Conservation (phyloP, 805 yeast genomes). For the Myxozyma neotropica region DNA sequence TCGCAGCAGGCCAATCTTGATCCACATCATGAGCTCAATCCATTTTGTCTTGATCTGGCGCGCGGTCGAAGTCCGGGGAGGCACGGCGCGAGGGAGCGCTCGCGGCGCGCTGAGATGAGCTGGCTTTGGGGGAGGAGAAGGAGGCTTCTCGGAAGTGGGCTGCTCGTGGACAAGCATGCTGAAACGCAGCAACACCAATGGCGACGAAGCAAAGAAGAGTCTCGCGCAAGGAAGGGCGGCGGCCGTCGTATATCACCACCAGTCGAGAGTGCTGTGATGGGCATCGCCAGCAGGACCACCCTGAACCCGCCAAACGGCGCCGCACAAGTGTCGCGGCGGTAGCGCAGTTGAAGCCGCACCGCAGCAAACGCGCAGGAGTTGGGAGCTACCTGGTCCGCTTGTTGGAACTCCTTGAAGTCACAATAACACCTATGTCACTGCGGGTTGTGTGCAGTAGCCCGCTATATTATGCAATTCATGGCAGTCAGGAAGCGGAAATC, state of each 20-base stretch:
- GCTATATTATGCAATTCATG: no score
- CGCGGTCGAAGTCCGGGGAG: neutral
- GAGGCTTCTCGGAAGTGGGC: neutral
- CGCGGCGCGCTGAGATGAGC: neutral
- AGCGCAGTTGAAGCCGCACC: neutral
- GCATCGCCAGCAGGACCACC: no score
- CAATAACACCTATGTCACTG: no score
- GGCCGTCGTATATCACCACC: no score
- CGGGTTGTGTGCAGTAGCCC: no score
- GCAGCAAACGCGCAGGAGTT: neutral
- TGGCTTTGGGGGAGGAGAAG: neutral
- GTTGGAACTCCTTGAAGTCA: no score
- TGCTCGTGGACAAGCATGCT: neutral
- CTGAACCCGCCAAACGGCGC: neutral
- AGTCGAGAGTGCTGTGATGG: no score
- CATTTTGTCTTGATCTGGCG: slow-evolving; percentile 14
- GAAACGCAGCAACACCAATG: no score
- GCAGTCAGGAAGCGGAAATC: no score
- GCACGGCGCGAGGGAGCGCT: neutral
- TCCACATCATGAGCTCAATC: slow-evolving; percentile 22
- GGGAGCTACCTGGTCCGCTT: no score
- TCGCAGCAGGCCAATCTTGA: slow-evolving; percentile 21
- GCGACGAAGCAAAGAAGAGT: no score
- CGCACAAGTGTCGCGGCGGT: neutral
- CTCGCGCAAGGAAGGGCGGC: neutral